phyloP scores from a whole-genome alignment of 2,329 filamentous ascomycete genomes.

The Claviceps sp. region DNA sequence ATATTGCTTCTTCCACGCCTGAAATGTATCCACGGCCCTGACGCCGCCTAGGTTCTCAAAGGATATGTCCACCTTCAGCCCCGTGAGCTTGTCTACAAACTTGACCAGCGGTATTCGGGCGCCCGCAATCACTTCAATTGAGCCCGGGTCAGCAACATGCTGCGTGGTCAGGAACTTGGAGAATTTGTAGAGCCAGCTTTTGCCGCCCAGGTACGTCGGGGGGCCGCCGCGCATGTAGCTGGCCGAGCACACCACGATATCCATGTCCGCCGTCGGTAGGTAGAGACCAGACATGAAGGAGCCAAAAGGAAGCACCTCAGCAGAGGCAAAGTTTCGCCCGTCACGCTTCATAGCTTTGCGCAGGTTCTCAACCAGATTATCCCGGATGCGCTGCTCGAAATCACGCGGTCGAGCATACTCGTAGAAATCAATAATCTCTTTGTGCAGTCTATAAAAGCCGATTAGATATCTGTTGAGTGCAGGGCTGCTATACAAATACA shows the following conservation, averaged over 20 bases:
- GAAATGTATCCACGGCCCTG: conserved; percentile 66
- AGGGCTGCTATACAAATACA: too few species aligned
- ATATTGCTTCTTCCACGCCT: conserved; percentile 63
- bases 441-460: conserved; percentile 51
- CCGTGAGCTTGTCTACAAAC: conserved; percentile 65
- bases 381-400: conserved; percentile 66
- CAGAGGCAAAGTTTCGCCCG: conserved; percentile 38
- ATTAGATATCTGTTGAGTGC: neutral
- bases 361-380: conserved; percentile 58
- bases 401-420: conserved; percentile 64
- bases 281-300: conserved; percentile 78
- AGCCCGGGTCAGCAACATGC: conserved; percentile 41
- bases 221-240: conserved; percentile 41
- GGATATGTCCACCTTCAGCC: conserved; percentile 79
- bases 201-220: conserved; percentile 34
- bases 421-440: conserved; percentile 83
- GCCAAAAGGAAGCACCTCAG: conserved; percentile 67
- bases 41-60: conserved; percentile 86
- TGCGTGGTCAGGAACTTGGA: conserved; percentile 41
- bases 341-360: conserved; percentile 41
- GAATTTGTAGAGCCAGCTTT: conserved; percentile 48
- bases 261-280: conserved; percentile 72
- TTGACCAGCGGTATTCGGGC: conserved; percentile 91
- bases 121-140: conserved; percentile 53
- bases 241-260: conserved; percentile 63